Conservation (phyloP, 768 basidiomycete species). For the Auricularia auricula-judae region DNA sequence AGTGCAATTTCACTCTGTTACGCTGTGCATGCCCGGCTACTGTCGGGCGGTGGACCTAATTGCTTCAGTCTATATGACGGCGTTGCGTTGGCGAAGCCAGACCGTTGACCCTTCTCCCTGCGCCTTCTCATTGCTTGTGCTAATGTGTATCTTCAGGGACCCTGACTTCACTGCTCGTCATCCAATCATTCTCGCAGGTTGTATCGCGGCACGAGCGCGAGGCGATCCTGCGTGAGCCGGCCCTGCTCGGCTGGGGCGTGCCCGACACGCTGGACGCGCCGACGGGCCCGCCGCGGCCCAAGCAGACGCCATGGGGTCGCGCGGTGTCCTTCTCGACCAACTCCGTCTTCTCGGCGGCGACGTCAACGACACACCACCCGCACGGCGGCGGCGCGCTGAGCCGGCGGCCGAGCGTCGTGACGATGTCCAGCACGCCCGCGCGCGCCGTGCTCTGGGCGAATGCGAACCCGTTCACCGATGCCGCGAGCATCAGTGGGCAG, state of each 20-base stretch:
- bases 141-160: constrained; percentile 29
- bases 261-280: background rate
- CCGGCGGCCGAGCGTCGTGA: background rate
- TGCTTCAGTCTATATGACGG: no score
- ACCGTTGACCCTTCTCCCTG: constrained; percentile 5
- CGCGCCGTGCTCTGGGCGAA: background rate
- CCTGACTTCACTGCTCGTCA: constrained; percentile 39
- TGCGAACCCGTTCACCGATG: background rate
- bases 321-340: background rate
- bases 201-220: constrained; percentile 52
- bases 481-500: background rate
- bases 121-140: no score
- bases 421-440: background rate
- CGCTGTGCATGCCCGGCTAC: no score
- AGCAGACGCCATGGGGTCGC: background rate
- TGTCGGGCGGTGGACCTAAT: no score
- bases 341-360: background rate
- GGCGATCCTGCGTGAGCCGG: constrained; percentile 37
- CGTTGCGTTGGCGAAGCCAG: no score
- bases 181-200: constrained; percentile 51
- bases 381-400: background rate
- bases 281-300: background rate
- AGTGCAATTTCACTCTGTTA: constrained; percentile 10
- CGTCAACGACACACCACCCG: background rate
- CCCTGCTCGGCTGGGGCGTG: constrained; percentile 2